A percentile compares a stretch with the other conserved stretches of the same genome.
Evolutionary conservation across 1,284 basidiomycete species (phyloP).

Genomic region (Naganishia liquefaciens): DNA sequence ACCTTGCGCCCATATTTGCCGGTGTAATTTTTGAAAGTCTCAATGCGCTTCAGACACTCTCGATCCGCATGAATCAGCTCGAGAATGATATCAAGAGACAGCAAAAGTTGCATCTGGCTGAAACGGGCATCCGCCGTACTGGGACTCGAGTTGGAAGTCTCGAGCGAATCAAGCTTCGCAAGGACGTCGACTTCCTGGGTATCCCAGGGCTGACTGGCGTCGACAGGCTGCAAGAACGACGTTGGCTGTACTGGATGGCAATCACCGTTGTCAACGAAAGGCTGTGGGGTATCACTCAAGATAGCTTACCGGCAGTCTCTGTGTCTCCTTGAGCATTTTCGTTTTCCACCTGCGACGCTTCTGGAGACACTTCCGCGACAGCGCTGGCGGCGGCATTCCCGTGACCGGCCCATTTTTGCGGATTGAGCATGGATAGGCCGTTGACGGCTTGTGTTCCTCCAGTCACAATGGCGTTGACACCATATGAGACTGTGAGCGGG

Average conservation of each 20-base stretch:
- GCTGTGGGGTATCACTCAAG: no score
- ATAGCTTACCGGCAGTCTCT: slow-evolving; percentile 11
- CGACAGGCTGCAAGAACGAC: slow-evolving; percentile 15
- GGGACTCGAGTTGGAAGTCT: neutral
- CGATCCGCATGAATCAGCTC: slow-evolving; percentile 90
- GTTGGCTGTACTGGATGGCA: slow-evolving; percentile 1
- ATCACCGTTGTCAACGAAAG: no score
- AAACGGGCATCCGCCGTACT: slow-evolving; percentile 20
- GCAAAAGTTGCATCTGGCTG: slow-evolving; percentile 73
- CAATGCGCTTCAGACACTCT: slow-evolving; percentile 84
- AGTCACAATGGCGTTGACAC: slow-evolving; percentile 67
- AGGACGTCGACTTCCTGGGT: neutral
- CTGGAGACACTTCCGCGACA: slow-evolving; percentile 57
- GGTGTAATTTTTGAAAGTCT: slow-evolving; percentile 84
- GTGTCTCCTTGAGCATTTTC: slow-evolving; percentile 40
- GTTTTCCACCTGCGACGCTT: slow-evolving; percentile 45
- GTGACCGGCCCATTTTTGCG: slow-evolving; percentile 68
- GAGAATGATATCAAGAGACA: slow-evolving; percentile 86
- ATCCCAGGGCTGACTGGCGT: neutral
- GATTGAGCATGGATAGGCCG: slow-evolving; percentile 82
- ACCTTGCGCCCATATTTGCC: slow-evolving; percentile 78
- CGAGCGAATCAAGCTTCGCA: neutral
- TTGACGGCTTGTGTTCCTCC: slow-evolving; percentile 74
- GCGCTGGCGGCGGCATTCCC: slow-evolving; percentile 15
- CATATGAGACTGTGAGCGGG: slow-evolving; percentile 72